phyloP scores from a whole-genome alignment of 352 stramenopile species.

The Blastocystis sp. region DNA sequence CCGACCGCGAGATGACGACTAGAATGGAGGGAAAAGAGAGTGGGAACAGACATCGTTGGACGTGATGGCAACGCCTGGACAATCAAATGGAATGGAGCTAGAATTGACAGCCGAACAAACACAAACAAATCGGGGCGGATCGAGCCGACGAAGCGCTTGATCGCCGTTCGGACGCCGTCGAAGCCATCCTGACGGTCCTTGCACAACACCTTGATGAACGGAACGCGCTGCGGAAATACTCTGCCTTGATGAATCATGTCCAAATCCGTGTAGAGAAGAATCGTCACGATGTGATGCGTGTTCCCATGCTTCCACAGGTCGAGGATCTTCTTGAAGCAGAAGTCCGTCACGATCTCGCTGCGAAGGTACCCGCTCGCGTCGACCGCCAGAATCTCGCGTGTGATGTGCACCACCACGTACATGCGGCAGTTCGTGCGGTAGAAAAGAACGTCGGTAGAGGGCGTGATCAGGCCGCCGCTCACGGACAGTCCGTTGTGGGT shows the following conservation, averaged over 20 bases:
- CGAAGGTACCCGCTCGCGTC: constrained; percentile 50
- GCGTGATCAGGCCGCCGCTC: constrained; percentile 14
- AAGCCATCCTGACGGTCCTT: constrained; percentile 30
- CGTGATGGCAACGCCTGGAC: background rate
- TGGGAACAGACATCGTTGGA: background rate
- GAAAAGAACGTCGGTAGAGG: constrained; percentile 19
- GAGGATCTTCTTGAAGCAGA: constrained; percentile 33
- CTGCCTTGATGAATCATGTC: constrained; percentile 4
- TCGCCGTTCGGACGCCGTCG: constrained; percentile 14
- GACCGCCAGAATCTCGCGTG: constrained; percentile 24
- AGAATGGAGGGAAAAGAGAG: background rate
- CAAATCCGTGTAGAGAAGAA: constrained; percentile 55
- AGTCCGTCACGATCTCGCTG: constrained; percentile 55
- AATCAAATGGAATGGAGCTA: constrained; percentile 30
- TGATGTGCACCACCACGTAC: constrained; percentile 56
- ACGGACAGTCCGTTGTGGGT: background rate
- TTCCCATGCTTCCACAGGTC: constrained; percentile 60
- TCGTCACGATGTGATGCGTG: constrained; percentile 53
- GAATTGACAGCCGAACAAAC: background rate
- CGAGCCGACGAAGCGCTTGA: constrained; percentile 31
- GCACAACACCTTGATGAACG: constrained; percentile 49
- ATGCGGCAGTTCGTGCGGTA: constrained; percentile 60
- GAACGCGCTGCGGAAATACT: constrained; percentile 13
- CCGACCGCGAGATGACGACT: constrained; percentile 19
- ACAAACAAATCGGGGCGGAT: constrained; percentile 9